A percentile compares a stretch with the other conserved stretches of the same genome.
Evolutionary conservation across 2,329 filamentous ascomycete genomes (phyloP).

Genomic region (Pseudopyrenochaeta lycopersici): DNA sequence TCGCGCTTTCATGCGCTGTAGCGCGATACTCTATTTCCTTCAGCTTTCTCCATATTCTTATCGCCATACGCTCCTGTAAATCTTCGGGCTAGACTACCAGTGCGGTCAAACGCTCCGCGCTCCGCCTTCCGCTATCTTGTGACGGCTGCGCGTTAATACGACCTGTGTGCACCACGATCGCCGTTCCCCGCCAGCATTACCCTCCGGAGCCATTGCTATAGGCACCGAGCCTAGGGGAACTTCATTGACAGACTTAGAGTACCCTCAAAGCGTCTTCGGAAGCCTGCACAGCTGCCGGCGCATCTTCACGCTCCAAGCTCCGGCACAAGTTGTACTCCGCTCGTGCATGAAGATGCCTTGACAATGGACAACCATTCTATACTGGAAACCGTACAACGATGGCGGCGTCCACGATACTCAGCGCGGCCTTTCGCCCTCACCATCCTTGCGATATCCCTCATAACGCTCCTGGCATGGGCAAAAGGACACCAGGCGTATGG

Average conservation of each 20-base stretch:
- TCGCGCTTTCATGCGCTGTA: neutral
- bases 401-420: conserved; percentile 44
- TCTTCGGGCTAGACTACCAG: neutral
- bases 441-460: conserved; percentile 38
- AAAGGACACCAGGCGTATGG: conserved; percentile 18
- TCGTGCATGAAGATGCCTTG: conserved; percentile 27
- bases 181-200: neutral
- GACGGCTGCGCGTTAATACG: conserved; percentile 14
- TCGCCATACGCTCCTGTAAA: neutral
- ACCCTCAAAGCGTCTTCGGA: neutral
- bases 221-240: neutral
- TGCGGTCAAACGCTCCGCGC: conserved; percentile 28
- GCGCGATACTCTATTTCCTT: neutral
- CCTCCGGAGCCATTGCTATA: neutral
- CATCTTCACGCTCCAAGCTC: neutral
- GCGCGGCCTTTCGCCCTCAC: conserved; percentile 50
- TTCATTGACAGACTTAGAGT: neutral
- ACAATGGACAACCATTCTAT: conserved; percentile 35
- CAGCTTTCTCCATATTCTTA: neutral
- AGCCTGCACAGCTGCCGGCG: neutral
- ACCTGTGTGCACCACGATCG: neutral
- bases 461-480: conserved; percentile 40
- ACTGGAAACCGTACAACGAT: conserved; percentile 29
- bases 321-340: neutral
- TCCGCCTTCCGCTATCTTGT: conserved; percentile 21